phyloP scores from a whole-genome alignment of 192 early-diverging fungal genomes.

The Mortierella claussenii region DNA sequence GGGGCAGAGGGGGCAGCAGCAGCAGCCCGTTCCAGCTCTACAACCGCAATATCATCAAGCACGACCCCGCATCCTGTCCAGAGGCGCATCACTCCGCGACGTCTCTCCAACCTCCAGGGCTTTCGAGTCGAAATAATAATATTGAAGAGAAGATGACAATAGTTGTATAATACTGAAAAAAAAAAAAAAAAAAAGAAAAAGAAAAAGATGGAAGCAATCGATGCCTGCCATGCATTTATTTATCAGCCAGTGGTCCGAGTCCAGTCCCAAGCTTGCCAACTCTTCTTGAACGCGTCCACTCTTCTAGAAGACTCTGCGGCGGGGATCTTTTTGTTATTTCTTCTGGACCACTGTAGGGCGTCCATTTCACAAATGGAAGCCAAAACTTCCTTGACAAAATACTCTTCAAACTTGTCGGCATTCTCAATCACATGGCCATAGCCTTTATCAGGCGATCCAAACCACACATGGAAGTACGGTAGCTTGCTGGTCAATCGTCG shows the following conservation, averaged over 20 bases:
- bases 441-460: conserved; percentile 82
- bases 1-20: too few species aligned
- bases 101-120: too few species aligned
- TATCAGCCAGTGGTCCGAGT: conserved; percentile 68
- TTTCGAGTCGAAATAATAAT: too few species aligned
- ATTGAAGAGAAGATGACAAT: too few species aligned
- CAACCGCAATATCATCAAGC: too few species aligned
- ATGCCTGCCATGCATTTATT: too few species aligned
- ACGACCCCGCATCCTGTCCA: too few species aligned
- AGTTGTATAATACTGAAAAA: too few species aligned
- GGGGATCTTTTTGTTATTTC: conserved; percentile 76
- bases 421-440: conserved; percentile 98
- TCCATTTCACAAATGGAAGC: conserved; percentile 54
- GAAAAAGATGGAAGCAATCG: too few species aligned
- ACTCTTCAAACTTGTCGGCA: conserved; percentile 77
- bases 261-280: conserved; percentile 90
- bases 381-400: conserved; percentile 78
- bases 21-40: too few species aligned
- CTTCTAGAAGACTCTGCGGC: conserved; percentile 59
- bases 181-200: too few species aligned
- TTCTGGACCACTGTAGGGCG: conserved; percentile 21
- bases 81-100: too few species aligned
- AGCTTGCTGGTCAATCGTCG: conserved; percentile 77
- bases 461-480: conserved; percentile 99
- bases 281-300: conserved; percentile 64